Conservation (phyloP, 2,329 filamentous ascomycete species). For the Sporothrix sp. region DNA sequence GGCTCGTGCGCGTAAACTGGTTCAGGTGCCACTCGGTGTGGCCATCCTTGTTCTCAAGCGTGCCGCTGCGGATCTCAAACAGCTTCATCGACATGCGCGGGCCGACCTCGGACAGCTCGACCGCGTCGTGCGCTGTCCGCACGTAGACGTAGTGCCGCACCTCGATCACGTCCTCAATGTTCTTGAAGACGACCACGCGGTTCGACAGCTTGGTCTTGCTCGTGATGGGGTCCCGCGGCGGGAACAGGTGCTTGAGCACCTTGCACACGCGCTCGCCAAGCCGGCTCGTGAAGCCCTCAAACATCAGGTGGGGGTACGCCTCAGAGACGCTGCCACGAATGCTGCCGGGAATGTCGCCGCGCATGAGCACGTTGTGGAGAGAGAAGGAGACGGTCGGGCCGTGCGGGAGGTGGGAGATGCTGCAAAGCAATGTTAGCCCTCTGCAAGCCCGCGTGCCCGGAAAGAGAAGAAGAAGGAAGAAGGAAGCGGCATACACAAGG, state of each 20-base stretch:
- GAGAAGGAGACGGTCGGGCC: slow-evolving; percentile 74
- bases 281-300: slow-evolving; percentile 80
- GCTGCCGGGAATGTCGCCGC: slow-evolving; percentile 84
- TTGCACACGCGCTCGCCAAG: slow-evolving; percentile 77
- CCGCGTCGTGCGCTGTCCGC: slow-evolving; percentile 78
- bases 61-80: slow-evolving; percentile 87
- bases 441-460: background rate
- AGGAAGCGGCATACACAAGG: slow-evolving; percentile 30
- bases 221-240: slow-evolving; percentile 69
- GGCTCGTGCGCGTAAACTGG: slow-evolving; percentile 85
- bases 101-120: slow-evolving; percentile 81
- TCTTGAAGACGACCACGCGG: slow-evolving; percentile 86
- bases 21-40: slow-evolving; percentile 95
- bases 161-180: slow-evolving; percentile 88
- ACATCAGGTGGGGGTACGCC: slow-evolving; percentile 87
- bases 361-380: slow-evolving; percentile 85
- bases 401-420: slow-evolving; percentile 77
- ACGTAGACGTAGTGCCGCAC: slow-evolving; percentile 76
- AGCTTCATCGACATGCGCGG: slow-evolving; percentile 95
- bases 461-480: background rate
- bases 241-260: slow-evolving; percentile 88
- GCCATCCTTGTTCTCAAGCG: slow-evolving; percentile 86
- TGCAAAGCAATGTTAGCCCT: slow-evolving; percentile 28
- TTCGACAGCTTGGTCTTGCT: slow-evolving; percentile 69
- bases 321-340: slow-evolving; percentile 83